Base-by-base conservation (phyloP, 306 rosid species). In the Corylus heterophylla region DNA sequence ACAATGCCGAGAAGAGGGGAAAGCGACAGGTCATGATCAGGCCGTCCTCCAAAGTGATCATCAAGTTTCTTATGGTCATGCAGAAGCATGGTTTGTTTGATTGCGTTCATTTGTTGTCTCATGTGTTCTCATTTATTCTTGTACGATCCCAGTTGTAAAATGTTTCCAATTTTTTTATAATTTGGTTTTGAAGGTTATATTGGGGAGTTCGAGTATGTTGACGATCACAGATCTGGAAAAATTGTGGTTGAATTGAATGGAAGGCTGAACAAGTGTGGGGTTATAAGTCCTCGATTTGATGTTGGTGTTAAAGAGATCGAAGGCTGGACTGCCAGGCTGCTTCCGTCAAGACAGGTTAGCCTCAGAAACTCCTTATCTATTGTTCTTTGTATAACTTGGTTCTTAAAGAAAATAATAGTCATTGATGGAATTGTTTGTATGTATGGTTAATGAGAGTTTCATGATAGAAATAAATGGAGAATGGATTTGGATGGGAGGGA, bases 231-330 rank as follows among this genome's bases (percentile, higher is more conserved):
- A 76, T 61, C 93, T 74, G 93, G 91, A 12, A 89, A 89, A 78
- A 89, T 89, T 58, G 93, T 89, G 44, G 93, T 89, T 10, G 93
- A 89, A 59, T 80, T 89, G 56, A 89, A 89, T 77, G 93, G 93
- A 62, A 81, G 93, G 74, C 86, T 89, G 71, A 89, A 89, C 82
- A 89, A 89, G 72, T 89, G 93, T 66, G 93, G 93, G n/a, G 93
- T 89, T 45, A 89, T 89, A 16, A 89, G 93, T 83, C 93, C 93
- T 10, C 93, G 93, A 44, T 89, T 89, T 80, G 93, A 89, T 74
- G 84, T 89, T 0, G 91, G 93, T 62, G 93, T 89, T 27, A 87
- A 89, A 66, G 90, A 85, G 81, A 85, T 89, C 18, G 93, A 89
- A 56, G 91, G 89, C 7, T 89, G 93, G 93, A 89, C 93, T 45